A percentile compares a stretch with the other conserved stretches of the same genome.
These are phyloP conservation scores for Solanum virginianum DNA, from an alignment of 257 asterid genomes.

Conservation along the genomic window DNA sequence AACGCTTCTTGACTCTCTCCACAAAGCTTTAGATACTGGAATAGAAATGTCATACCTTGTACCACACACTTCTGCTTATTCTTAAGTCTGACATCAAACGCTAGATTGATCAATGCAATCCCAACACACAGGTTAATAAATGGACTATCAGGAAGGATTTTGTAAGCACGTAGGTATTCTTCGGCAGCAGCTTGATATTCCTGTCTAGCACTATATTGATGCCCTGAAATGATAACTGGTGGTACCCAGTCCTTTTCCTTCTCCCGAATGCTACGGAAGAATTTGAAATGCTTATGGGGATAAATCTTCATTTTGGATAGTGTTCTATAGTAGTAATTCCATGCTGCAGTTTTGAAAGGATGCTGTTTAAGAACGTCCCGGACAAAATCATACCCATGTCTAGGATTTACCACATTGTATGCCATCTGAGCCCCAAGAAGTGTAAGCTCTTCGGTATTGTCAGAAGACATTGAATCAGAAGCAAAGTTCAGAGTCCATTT, in stretches of 20 bases:
- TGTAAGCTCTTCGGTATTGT: neutral
- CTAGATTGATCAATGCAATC: conserved; percentile 6
- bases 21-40: neutral
- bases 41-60: conserved; percentile 6
- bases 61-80: neutral
- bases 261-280: neutral
- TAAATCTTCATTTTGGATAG: neutral
- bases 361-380: neutral
- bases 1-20: conserved; percentile 5
- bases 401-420: neutral
- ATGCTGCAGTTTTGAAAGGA: neutral
- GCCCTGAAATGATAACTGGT: neutral
- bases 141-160: conserved; percentile 2
- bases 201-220: neutral
- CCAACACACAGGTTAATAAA: conserved; percentile 4
- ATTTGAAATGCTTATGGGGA: neutral
- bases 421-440: neutral
- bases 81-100: conserved; percentile 6
- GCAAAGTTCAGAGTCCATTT: neutral
- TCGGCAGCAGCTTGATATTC: conserved; percentile 5
- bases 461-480: neutral
- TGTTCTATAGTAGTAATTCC: conserved; percentile 8
- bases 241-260: conserved; percentile 3
- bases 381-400: neutral
- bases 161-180: conserved; percentile 8